Conservation (phyloP, 371 early-diverging fungal genomes). For the Apophysomyces ossiformis region DNA sequence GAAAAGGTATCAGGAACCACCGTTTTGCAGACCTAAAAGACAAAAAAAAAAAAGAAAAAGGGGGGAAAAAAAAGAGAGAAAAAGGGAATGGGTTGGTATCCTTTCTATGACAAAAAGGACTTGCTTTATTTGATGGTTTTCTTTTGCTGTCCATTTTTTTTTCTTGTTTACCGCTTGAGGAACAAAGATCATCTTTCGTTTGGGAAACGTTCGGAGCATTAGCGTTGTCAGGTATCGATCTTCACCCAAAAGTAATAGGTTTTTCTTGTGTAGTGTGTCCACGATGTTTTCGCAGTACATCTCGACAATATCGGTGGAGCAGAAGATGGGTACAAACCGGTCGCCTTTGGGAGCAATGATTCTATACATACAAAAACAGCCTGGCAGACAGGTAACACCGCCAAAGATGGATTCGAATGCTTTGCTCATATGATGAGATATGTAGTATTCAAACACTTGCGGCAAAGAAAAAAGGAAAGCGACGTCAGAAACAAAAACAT, state of each 20-base stretch:
- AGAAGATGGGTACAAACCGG: constrained; percentile 73
- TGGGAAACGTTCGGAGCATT: constrained; percentile 93
- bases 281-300: constrained; percentile 91
- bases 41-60: neutral
- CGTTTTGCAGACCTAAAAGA: constrained; percentile 79
- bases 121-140: constrained; percentile 7
- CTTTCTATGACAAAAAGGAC: neutral
- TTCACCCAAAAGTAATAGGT: constrained; percentile 93
- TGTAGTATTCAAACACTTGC: constrained; percentile 95
- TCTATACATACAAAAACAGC: constrained; percentile 97
- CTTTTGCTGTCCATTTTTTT: neutral
- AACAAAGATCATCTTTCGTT: constrained; percentile 90
- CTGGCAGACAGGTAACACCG: constrained; percentile 96
- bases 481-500: neutral
- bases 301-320: constrained; percentile 85
- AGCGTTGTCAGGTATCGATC: constrained; percentile 95
- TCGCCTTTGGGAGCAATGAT: constrained; percentile 81
- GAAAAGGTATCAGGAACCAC: constrained; percentile 91
- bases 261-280: constrained; percentile 96
- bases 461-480: neutral
- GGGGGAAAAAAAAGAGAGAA: neutral
- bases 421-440: constrained; percentile 93
- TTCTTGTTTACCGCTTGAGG: constrained; percentile 72
- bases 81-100: neutral
- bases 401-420: constrained; percentile 97